Evolutionary conservation across 2,329 filamentous ascomycete genomes (phyloP).

Genomic region (Oidium heveae): DNA sequence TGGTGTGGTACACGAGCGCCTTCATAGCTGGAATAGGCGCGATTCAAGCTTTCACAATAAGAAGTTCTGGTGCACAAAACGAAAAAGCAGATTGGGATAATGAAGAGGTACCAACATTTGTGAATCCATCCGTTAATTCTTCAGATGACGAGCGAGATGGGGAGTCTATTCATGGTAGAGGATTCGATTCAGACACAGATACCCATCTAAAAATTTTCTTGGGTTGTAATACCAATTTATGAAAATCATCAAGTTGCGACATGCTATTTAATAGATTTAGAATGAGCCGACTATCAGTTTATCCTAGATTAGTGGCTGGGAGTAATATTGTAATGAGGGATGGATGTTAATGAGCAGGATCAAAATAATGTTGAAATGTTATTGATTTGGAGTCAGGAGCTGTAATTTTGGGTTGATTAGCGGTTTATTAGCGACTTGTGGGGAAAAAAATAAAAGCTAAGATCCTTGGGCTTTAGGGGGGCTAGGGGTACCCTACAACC

Average conservation of each 20-base stretch:
- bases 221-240: not conserved
- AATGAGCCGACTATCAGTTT: not conserved
- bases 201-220: not conserved
- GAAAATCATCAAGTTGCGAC: too few species aligned
- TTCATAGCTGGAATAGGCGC: constrained; percentile 29
- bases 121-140: not conserved
- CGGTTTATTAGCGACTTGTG: too few species aligned
- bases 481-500: too few species aligned
- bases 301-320: too few species aligned
- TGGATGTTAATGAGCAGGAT: too few species aligned
- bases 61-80: constrained; percentile 3
- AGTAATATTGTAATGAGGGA: too few species aligned
- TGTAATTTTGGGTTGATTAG: too few species aligned
- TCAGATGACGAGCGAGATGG: not conserved
- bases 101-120: not conserved
- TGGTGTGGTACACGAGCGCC: constrained; percentile 39
- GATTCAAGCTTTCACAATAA: constrained; percentile 27
- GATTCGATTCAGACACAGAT: not conserved
- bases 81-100: constrained; percentile 4
- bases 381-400: too few species aligned
- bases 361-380: too few species aligned
- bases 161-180: not conserved
- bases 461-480: too few species aligned
- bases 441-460: too few species aligned
- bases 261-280: not conserved